phyloP scores from a whole-genome alignment of 192 early-diverging fungal genomes.

The Coemansia sp. region DNA sequence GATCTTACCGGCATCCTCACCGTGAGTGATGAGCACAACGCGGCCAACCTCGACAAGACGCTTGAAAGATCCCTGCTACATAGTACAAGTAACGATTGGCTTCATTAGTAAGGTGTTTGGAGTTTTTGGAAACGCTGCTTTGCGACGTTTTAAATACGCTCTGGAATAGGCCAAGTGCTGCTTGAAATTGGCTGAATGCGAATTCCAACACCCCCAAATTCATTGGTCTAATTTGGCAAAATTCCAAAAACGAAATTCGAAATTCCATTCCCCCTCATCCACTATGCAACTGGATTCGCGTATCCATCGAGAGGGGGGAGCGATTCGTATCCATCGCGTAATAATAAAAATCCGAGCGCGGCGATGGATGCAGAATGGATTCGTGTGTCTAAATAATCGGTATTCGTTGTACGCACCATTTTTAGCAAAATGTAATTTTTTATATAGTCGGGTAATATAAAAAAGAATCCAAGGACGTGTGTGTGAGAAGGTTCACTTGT shows the following conservation, averaged over 20 bases:
- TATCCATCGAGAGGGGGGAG: neutral
- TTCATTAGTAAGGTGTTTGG: neutral
- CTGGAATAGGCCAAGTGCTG: neutral
- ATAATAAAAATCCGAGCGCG: neutral
- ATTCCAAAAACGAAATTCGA: neutral
- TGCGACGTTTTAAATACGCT: no score
- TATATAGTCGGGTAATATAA: neutral
- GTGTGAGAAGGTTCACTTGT: neutral
- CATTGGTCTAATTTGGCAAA: neutral
- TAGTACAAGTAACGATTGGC: neutral
- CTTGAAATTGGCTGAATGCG: neutral
- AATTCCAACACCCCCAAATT: neutral
- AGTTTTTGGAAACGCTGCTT: no score
- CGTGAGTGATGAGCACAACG: slow-evolving; percentile 95
- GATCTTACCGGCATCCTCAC: slow-evolving; percentile 93
- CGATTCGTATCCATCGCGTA: neutral
- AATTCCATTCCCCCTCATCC: neutral
- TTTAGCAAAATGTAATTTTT: slow-evolving; percentile 10
- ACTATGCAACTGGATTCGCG: neutral
- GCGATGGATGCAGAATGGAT: slow-evolving; percentile 9
- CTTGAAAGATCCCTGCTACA: slow-evolving; percentile 68
- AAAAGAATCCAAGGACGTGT: neutral
- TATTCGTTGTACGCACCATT: slow-evolving; percentile 21
- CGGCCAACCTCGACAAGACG: slow-evolving; percentile 97
- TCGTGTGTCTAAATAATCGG: neutral